Evolutionary conservation across 768 basidiomycete species (phyloP).

Genomic region (Podaxis mareebaensis): DNA sequence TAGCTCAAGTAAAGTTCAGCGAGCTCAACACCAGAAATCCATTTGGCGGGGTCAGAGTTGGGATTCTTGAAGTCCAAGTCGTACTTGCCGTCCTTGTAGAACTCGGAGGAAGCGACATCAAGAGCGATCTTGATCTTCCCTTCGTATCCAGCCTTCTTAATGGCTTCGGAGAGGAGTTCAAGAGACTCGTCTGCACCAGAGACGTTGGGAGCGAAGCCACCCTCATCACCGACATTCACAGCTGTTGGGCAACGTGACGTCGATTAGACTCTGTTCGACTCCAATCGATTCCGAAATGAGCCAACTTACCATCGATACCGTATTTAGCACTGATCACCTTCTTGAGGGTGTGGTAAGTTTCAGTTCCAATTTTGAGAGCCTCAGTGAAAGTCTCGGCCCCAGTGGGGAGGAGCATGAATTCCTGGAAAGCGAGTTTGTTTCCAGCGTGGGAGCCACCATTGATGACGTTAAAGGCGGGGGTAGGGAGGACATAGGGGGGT

Average conservation of each 20-base stretch:
- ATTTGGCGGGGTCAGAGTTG: constrained; percentile 96
- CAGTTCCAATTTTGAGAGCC: constrained; percentile 98
- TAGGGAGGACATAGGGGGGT: constrained; percentile 89
- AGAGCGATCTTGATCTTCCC: constrained; percentile 99
- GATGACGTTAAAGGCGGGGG: constrained; percentile 98
- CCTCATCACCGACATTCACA: constrained; percentile 99
- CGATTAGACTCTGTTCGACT: neutral
- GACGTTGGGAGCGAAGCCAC: constrained; percentile 99
- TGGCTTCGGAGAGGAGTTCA: constrained; percentile 92
- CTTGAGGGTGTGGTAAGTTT: constrained; percentile 97
- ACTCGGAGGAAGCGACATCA: constrained; percentile 98
- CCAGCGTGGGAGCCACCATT: constrained; percentile 99
- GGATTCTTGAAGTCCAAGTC: constrained; percentile 99
- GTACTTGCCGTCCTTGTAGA: constrained; percentile 99
- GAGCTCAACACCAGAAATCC: constrained; percentile 91
- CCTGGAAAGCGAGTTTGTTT: constrained; percentile 99
- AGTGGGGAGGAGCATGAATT: constrained; percentile 99
- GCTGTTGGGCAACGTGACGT: constrained; percentile 47
- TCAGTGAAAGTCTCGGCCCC: constrained; percentile 91
- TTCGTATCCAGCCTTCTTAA: constrained; percentile 97
- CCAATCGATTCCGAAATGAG: constrained; percentile 7
- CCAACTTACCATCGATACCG: constrained; percentile 85
- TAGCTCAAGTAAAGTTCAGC: constrained; percentile 89
- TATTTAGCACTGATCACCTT: constrained; percentile 99
- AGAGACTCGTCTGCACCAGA: constrained; percentile 96